Evolutionary conservation across 2,329 filamentous ascomycete species (phyloP), one percentile per base, ranked within the genome.

Genomic region (Fusarium zealandicum): DNA sequence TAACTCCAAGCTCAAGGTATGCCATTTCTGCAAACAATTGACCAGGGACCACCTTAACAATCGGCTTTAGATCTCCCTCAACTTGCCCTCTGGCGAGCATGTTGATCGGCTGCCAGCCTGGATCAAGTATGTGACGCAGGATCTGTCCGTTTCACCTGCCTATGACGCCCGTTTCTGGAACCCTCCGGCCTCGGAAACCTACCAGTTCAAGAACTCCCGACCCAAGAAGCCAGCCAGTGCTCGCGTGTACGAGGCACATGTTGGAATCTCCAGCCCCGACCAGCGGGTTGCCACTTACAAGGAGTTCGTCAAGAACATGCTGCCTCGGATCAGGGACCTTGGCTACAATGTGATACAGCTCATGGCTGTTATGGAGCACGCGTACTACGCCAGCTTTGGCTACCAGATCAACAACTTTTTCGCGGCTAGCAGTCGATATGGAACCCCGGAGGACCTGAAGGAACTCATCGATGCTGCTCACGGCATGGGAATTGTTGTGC

Each of bases 351-450:
- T 93, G 48, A 98, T 99, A 65, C 95, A 99, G 73, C 82, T 99
- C 61, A 99, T 99, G 95, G 95, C 95, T 38, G 83, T 99, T 70
- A 99, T 99, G 93, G 95, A 99, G 73, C 95, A 99, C 76, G 95
- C 95, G 42, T 99, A 99, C 81, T 99, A 99, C 73, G 95, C 95
- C 68, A 98, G 93, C 70, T 99, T 99, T 69, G 95, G 95, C 39
- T 99, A 99, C 75, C 95, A 99, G 75, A 86, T 99, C 77, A 99
- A 98, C 80, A 97, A 90, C 75, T 99, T 99, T 81, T 99, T 98
- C 69, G 95, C 95, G 22, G 93, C 93, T 11, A 97, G 93, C 75
- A 98, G 93, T 74, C 88, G 95, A 59, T 99, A 96, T 70, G 95
- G 95, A 35, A 84, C 88, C 1, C 95, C 95, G 0, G 95, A 99